Conservation (phyloP, 1,139 yeast genomes). For the Groenewaldozyma sp. region DNA sequence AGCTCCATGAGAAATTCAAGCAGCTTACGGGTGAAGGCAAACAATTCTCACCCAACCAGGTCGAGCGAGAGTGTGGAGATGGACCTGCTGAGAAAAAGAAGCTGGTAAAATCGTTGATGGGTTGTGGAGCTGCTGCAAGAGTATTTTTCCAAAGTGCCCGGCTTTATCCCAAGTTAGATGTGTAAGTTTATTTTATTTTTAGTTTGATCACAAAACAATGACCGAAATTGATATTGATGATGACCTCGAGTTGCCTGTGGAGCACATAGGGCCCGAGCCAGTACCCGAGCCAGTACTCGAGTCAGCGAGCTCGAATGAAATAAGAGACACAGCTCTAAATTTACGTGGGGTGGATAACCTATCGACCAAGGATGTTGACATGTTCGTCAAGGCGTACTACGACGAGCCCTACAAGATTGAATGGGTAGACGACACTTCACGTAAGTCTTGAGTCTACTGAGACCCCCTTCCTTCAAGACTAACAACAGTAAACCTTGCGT, state of each 20-base stretch:
- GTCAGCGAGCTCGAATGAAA: conserved; percentile 3
- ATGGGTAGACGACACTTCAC: conserved; percentile 62
- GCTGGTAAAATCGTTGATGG: conserved; percentile 50
- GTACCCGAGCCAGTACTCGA: not conserved
- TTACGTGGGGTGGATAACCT: conserved; percentile 60
- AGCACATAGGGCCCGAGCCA: not conserved
- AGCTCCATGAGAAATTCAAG: conserved; percentile 44
- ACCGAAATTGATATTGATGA: conserved; percentile 7
- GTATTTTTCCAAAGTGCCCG: conserved; percentile 63
- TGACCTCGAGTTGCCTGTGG: too few relatives aligned
- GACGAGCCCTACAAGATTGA: conserved; percentile 40
- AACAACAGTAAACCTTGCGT: conserved; percentile 51
- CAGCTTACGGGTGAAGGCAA: conserved; percentile 48
- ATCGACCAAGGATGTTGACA: conserved; percentile 54
- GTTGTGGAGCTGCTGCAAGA: conserved; percentile 59
- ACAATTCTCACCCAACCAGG: conserved; percentile 43
- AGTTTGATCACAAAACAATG: not conserved
- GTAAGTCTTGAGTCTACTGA: conserved; percentile 18
- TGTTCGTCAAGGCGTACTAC: conserved; percentile 37
- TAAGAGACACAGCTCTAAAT: conserved; percentile 39
- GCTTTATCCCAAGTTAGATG: conserved; percentile 33
- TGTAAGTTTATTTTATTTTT: not conserved
- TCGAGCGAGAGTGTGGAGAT: conserved; percentile 37
- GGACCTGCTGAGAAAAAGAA: conserved; percentile 33
- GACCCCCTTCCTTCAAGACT: too few relatives aligned